phyloP scores from a whole-genome alignment of 2,329 filamentous ascomycete species.

The Aureobasidium sp. region DNA sequence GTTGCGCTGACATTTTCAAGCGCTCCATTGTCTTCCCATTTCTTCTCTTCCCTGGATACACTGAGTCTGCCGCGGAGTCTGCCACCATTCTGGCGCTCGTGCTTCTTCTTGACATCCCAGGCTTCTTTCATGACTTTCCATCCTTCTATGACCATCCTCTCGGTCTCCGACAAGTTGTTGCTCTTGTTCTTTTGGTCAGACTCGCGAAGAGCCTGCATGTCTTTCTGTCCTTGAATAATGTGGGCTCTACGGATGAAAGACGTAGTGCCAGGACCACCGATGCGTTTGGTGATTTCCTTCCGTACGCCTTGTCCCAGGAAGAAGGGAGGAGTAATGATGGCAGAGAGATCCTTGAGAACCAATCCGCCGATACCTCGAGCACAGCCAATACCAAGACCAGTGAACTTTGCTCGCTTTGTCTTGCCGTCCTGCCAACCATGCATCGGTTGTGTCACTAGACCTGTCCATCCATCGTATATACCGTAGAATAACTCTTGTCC shows the following conservation, averaged over 20 bases:
- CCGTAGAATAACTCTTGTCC: slow-evolving; percentile 56
- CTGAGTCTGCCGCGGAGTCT: slow-evolving; percentile 22
- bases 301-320: slow-evolving; percentile 79
- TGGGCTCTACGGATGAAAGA: slow-evolving; percentile 26
- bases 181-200: slow-evolving; percentile 17
- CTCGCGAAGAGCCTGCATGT: slow-evolving; percentile 22
- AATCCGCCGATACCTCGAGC: slow-evolving; percentile 79
- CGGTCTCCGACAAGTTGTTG: slow-evolving; percentile 19
- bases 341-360: slow-evolving; percentile 74
- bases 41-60: slow-evolving; percentile 22
- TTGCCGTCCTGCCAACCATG: slow-evolving; percentile 55
- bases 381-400: slow-evolving; percentile 48
- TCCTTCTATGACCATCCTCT: slow-evolving; percentile 23
- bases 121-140: slow-evolving; percentile 30
- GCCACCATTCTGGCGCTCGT: slow-evolving; percentile 20
- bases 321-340: slow-evolving; percentile 57
- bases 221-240: slow-evolving; percentile 27
- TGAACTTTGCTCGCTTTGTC: slow-evolving; percentile 24
- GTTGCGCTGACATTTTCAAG: slow-evolving; percentile 29
- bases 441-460: slow-evolving; percentile 70
- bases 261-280: slow-evolving; percentile 24
- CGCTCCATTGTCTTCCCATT: slow-evolving; percentile 28
- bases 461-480: slow-evolving; percentile 74
- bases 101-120: slow-evolving; percentile 25
- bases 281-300: slow-evolving; percentile 61